Evolutionary conservation across 2,329 filamentous ascomycete genomes (phyloP), one percentile per base, ranked within the genome.

Genomic region (Botrytis fragariae): DNA sequence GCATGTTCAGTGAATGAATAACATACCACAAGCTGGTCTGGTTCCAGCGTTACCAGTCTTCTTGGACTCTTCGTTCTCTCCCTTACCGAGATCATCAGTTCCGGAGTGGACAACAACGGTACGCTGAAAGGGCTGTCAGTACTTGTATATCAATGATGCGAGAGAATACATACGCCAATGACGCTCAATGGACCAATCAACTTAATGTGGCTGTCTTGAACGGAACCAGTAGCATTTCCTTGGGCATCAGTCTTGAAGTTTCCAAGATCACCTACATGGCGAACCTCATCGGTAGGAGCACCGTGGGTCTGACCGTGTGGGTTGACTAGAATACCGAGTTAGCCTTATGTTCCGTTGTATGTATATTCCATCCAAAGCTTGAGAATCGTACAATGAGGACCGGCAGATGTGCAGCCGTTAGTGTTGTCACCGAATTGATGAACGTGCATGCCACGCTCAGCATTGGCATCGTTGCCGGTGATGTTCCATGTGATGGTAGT

Each of bases 381-480:
- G 51, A 7, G 45, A 8, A 51, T 29, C 93, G 83, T 87, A 97
- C 94, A 99, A 88, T 99, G 96, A 85, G 96, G 95, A 72, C 96
- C 96, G 79, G 96, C 96, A 79, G 93, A 97, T 78, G 95, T 98
- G 93, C 96, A 99, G 84, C 96, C 96, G 87, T 99, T 99, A 89
- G 96, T 98, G 90, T 98, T 98, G 90, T 98, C 96, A 84, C 96
- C 96, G 82, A 97, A 99, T 84, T 96, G 93, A 88, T 99, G 96
- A 82, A 99, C 91, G 89, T 99, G 96, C 89, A 98, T 94, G 85
- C 94, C 96, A 86, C 96, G 95, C 91, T 97, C 90, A 82, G 96
- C 95, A 84, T 97, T 97, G 86, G 95, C 82, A 83, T 98, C 95
- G 86, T 98, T 88, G 86, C 96, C 95, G 76, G 89, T 88, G 85